phyloP scores from a whole-genome alignment of 352 stramenopile genomes.

The Globisporangium splendens region DNA sequence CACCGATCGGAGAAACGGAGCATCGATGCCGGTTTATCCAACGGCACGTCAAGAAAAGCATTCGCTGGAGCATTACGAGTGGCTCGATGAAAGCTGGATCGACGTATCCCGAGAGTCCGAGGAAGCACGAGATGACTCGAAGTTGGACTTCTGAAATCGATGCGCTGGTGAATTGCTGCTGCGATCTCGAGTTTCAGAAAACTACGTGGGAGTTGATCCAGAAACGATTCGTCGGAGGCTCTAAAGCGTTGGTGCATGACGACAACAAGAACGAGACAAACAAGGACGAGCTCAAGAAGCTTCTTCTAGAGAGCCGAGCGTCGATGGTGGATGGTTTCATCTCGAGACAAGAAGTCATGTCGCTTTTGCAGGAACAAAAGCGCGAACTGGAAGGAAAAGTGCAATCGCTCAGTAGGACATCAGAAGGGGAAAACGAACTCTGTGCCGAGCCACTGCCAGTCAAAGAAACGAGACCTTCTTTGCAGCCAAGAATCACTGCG shows the following conservation, averaged over 20 bases:
- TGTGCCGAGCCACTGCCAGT: not conserved
- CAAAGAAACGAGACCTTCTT: not conserved
- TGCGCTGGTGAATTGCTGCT: conserved; percentile 23
- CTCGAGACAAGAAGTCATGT: conserved; percentile 9
- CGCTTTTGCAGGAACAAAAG: conserved; percentile 11
- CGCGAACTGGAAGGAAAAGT: conserved; percentile 10
- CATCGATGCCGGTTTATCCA: conserved; percentile 22
- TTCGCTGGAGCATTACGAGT: conserved; percentile 9
- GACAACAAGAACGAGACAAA: not conserved
- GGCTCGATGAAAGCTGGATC: conserved; percentile 2
- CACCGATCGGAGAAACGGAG: conserved; percentile 22
- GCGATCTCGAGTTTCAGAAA: conserved; percentile 23
- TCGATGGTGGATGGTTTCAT: not conserved
- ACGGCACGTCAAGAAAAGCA: conserved; percentile 14
- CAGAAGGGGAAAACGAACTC: too few species aligned
- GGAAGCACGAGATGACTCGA: conserved; percentile 10
- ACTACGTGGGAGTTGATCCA: conserved; percentile 24
- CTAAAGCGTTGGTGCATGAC: not conserved
- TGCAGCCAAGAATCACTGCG: too few species aligned
- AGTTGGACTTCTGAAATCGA: conserved; percentile 13
- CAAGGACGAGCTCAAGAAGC: conserved; percentile 3
- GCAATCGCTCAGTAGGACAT: not conserved
- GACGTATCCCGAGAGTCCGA: not conserved
- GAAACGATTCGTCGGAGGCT: conserved; percentile 15
- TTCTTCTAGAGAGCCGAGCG: conserved; percentile 1